Percentiles rank a stretch among this genome's conserved stretches.
Conservation (phyloP, 2,329 filamentous ascomycete species). For the Colletotrichum euphorbiae region DNA sequence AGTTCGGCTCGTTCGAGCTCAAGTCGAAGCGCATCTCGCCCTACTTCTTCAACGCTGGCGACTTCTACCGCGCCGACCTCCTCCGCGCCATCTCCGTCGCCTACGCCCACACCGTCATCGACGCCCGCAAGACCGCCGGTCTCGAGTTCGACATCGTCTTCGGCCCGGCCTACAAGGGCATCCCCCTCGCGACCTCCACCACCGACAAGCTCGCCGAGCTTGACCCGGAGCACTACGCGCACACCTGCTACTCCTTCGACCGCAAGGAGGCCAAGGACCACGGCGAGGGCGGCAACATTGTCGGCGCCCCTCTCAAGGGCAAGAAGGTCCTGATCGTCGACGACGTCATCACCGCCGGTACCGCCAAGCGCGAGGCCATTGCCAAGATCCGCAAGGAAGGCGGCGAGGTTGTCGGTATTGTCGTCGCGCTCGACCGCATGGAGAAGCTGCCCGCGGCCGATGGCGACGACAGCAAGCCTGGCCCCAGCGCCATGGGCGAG, state of each 20-base stretch:
- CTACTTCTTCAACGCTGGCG: constrained; percentile 98
- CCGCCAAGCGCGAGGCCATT: constrained; percentile 92
- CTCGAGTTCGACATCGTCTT: constrained; percentile 87
- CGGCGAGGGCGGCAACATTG: constrained; percentile 93
- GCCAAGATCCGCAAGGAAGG: constrained; percentile 88
- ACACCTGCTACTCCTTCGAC: constrained; percentile 89
- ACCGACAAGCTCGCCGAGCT: constrained; percentile 80
- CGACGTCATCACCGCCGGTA: constrained; percentile 96
- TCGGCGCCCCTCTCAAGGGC: constrained; percentile 85
- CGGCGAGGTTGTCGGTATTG: constrained; percentile 85
- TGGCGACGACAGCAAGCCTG: constrained; percentile 74
- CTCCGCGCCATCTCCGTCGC: constrained; percentile 82
- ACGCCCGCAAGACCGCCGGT: constrained; percentile 54
- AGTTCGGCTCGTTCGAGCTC: constrained; percentile 86
- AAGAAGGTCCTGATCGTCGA: constrained; percentile 92
- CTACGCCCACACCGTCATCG: constrained; percentile 76
- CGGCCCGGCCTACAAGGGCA: constrained; percentile 96
- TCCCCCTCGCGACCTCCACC: constrained; percentile 85
- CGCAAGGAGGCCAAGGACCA: constrained; percentile 97
- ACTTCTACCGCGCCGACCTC: constrained; percentile 85
- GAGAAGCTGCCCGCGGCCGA: constrained; percentile 79
- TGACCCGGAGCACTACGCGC: constrained; percentile 73
- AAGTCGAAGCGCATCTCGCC: constrained; percentile 93
- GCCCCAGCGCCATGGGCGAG: constrained; percentile 86
- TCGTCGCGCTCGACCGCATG: constrained; percentile 88